Evolutionary conservation across 1,284 basidiomycete genomes (phyloP), one percentile per base, ranked within the genome.

Genomic region (Cutaneotrichosporon cutaneum): DNA sequence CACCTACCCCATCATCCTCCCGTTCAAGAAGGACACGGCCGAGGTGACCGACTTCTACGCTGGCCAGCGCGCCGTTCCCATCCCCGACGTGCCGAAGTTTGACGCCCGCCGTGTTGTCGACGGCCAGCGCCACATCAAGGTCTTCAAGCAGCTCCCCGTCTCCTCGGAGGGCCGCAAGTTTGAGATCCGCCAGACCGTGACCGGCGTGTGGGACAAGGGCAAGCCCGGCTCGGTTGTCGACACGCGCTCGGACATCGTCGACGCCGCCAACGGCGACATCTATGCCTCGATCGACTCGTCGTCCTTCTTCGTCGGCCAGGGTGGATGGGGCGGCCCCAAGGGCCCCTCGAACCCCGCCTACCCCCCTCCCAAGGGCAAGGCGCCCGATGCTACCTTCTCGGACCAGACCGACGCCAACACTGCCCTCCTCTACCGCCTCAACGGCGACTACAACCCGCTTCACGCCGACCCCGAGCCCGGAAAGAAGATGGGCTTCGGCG

Each of bases 361-460:
- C 60, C 63, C 63, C 1, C 54, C 60, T 2, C 63, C 63, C 8
- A 9, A 51, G 53, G 55, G 26, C 58, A 53, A 51, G 54, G 21
- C 42, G 36, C 63, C 60, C 32, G 63, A 65, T 55, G 55, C 35
- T 2, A 54, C 53, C 10, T 33, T 65, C 39, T 27, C 44, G 16
- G 39, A 59, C 54, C 60, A 65, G 63, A 65, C 63, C 7, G 59
- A 55, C 35, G 44, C 47, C 32, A 50, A 65, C 55, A 65, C 63
- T 1, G 60, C 63, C 13, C 60, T 65, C 36, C 63, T 65, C 27
- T 65, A 65, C 55, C 63, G 63, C 55, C 60, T 65, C 22, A 65
- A 65, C 60, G 63, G 63, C 36, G 63, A 65, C 63, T 65, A 65
- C 63, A 65, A 65, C 63, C 63, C 63, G 16, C 63, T 65, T 9